phyloP scores from a whole-genome alignment of 805 yeast genomes.

The Barnettozyma populi region DNA sequence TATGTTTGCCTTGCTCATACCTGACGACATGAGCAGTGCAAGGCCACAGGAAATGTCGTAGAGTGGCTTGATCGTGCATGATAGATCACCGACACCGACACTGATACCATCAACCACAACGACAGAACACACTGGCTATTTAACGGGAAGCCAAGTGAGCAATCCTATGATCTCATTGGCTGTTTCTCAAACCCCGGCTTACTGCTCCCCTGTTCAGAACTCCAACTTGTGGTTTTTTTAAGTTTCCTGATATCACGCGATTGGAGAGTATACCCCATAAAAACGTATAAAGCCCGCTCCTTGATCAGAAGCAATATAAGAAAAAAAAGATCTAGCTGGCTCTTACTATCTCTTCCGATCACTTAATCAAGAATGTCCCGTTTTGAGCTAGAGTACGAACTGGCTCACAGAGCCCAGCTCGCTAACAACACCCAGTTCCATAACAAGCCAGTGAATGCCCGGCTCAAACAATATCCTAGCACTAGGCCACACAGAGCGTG shows the following conservation, averaged over 20 bases:
- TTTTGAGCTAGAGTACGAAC: slow-evolving; percentile 6
- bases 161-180: too few species aligned
- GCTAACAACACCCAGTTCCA: slow-evolving; percentile 3
- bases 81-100: too few species aligned
- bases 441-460: slow-evolving; percentile 5
- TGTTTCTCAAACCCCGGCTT: neutral
- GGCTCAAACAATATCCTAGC: slow-evolving; percentile 1
- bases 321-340: too few species aligned
- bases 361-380: neutral
- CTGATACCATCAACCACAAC: too few species aligned
- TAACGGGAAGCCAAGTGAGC: too few species aligned
- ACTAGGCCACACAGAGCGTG: neutral
- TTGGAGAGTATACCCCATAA: neutral
- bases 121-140: too few species aligned
- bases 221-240: neutral
- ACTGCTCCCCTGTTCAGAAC: neutral
- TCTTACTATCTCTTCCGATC: neutral
- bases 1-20: too few species aligned
- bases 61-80: too few species aligned
- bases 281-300: neutral
- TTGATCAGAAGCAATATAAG: neutral
- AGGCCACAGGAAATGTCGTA: too few species aligned
- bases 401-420: neutral
- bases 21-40: too few species aligned
- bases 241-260: neutral